Conservation (phyloP, 2,329 filamentous ascomycete genomes). For the Beauveria rudraprayagi region DNA sequence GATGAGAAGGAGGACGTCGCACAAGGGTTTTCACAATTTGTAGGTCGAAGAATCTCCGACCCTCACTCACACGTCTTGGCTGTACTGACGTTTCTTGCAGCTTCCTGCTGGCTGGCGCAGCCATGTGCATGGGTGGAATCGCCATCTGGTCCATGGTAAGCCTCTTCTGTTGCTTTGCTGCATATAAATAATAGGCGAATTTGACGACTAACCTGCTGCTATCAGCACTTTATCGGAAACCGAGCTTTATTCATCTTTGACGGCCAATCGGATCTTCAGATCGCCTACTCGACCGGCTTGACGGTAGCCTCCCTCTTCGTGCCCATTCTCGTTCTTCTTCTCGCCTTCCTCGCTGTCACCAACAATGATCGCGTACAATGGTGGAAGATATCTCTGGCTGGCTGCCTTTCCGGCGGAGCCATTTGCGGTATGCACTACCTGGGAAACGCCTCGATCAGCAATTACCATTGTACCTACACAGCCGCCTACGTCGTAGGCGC, state of each 20-base stretch:
- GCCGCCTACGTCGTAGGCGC: constrained; percentile 56
- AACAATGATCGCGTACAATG: constrained; percentile 49
- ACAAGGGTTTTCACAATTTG: constrained; percentile 62
- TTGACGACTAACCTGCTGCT: not conserved
- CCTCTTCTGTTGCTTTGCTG: not conserved
- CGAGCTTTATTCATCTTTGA: constrained; percentile 64
- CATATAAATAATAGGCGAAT: too few relatives aligned
- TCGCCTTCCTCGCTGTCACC: constrained; percentile 64
- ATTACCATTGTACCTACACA: constrained; percentile 61
- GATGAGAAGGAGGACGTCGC: constrained; percentile 66
- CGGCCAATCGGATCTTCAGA: constrained; percentile 55
- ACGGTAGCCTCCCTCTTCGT: constrained; percentile 74
- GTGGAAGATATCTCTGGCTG: constrained; percentile 53
- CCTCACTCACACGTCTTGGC: not conserved
- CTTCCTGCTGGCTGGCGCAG: constrained; percentile 54
- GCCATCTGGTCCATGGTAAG: constrained; percentile 64
- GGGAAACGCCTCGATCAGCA: constrained; percentile 73
- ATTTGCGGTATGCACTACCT: constrained; percentile 85
- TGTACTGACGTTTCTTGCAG: constrained; percentile 26
- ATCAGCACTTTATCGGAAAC: constrained; percentile 75
- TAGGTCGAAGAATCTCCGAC: constrained; percentile 27
- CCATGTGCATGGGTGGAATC: constrained; percentile 65
- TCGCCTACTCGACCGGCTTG: constrained; percentile 63
- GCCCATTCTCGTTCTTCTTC: constrained; percentile 64
- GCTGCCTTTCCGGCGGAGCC: constrained; percentile 62